Evolutionary conservation across 371 early-diverging fungal species (phyloP).

Genomic region (Mucor plumbeus): DNA sequence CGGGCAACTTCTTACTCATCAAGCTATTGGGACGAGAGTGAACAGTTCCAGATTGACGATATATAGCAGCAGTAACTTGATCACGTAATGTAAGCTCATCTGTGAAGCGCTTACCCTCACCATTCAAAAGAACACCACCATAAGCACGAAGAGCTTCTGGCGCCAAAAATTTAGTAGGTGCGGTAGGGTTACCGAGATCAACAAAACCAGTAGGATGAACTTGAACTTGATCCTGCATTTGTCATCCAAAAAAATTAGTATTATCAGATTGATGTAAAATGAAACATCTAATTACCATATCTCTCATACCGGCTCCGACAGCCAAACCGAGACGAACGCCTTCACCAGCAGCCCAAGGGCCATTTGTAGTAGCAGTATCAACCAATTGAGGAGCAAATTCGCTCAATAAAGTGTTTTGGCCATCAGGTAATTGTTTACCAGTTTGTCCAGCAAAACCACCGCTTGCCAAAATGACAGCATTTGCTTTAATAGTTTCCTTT

Average conservation of each 20-base stretch:
- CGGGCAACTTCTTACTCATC: constrained; percentile 15
- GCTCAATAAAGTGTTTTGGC: constrained; percentile 34
- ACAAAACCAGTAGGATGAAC: constrained; percentile 91
- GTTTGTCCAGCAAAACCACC: constrained; percentile 47
- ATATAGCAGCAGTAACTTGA: constrained; percentile 59
- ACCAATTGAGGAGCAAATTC: constrained; percentile 68
- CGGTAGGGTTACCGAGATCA: constrained; percentile 70
- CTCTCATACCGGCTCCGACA: constrained; percentile 70
- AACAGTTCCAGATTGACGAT: constrained; percentile 22
- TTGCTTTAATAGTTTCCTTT: constrained; percentile 29
- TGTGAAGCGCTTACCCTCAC: constrained; percentile 73
- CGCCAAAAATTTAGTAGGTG: constrained; percentile 68
- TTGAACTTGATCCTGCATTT: constrained; percentile 58
- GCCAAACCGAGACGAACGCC: constrained; percentile 72
- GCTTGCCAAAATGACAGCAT: constrained; percentile 39
- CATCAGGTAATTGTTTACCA: constrained; percentile 28
- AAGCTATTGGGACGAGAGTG: constrained; percentile 24
- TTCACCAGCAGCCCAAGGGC: constrained; percentile 84
- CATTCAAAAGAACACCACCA: constrained; percentile 75
- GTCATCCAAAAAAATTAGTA: neutral
- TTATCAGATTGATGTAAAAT: neutral
- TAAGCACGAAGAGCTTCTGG: constrained; percentile 86
- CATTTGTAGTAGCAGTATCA: constrained; percentile 82
- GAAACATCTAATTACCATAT: constrained; percentile 64
- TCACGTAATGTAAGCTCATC: constrained; percentile 76